Percentiles rank a stretch among this genome's conserved stretches.
Conservation (phyloP, 805 yeast species). For the Ogataea degrootiae region DNA sequence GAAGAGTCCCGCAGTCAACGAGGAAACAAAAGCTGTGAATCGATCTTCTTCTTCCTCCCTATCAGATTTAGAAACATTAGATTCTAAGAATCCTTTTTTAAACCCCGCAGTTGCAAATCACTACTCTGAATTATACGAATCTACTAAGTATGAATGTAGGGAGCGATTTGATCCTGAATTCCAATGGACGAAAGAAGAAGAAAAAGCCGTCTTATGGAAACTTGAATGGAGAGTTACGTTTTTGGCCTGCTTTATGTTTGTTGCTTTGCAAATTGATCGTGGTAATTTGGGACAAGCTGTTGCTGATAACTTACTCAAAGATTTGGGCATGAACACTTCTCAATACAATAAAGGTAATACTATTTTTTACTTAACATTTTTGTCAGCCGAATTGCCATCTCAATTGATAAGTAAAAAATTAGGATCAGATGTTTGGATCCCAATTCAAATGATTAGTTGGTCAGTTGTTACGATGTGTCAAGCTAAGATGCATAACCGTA, state of each 20-base stretch:
- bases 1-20: too few relatives aligned
- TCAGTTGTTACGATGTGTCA: constrained; percentile 51
- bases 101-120: constrained; percentile 45
- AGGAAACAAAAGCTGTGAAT: background rate
- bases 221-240: constrained; percentile 52
- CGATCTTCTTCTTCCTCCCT: background rate
- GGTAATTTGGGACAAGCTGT: constrained; percentile 51
- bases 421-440: constrained; percentile 63
- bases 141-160: constrained; percentile 49
- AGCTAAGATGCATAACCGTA: constrained; percentile 35
- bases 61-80: background rate
- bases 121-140: constrained; percentile 42
- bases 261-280: constrained; percentile 55
- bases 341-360: constrained; percentile 59
- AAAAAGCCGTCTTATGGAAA: constrained; percentile 43
- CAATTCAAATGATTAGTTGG: constrained; percentile 54
- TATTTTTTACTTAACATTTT: constrained; percentile 46
- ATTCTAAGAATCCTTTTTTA: constrained; percentile 30
- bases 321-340: constrained; percentile 46
- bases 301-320: constrained; percentile 50
- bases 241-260: constrained; percentile 56
- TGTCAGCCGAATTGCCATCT: constrained; percentile 59
- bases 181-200: constrained; percentile 51
- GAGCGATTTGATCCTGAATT: constrained; percentile 53
- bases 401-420: constrained; percentile 56